These are phyloP conservation scores for Remersonia thermophila DNA, from an alignment of 2,329 filamentous ascomycete genomes.

Conservation along the genomic window DNA sequence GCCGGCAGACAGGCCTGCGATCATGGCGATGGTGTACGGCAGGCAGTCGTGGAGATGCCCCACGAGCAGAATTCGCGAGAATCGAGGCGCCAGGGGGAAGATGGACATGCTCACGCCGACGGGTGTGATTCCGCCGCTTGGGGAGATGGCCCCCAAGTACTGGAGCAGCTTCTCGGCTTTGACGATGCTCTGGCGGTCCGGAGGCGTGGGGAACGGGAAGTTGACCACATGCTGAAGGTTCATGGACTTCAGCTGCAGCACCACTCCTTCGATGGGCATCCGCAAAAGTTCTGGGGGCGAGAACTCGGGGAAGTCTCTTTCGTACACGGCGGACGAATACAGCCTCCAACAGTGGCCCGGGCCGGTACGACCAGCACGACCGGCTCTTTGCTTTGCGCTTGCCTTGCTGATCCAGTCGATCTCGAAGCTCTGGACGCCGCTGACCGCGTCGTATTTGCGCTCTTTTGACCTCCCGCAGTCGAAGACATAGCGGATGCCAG, in stretches of 20 bases:
- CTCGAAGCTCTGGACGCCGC: slow-evolving; percentile 89
- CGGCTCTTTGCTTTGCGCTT: slow-evolving; percentile 79
- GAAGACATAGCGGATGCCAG: slow-evolving; percentile 89
- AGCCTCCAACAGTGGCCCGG: slow-evolving; percentile 92
- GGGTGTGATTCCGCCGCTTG: slow-evolving; percentile 62
- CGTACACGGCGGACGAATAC: slow-evolving; percentile 90
- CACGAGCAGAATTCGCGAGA: slow-evolving; percentile 81
- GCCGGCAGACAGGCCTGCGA: slow-evolving; percentile 76
- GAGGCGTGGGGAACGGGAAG: slow-evolving; percentile 92
- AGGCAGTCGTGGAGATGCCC: slow-evolving; percentile 73
- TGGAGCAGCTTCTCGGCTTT: slow-evolving; percentile 78
- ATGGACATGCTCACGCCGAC: slow-evolving; percentile 72
- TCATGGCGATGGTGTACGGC: slow-evolving; percentile 75
- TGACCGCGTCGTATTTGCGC: slow-evolving; percentile 73
- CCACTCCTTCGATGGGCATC: slow-evolving; percentile 85
- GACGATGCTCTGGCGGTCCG: slow-evolving; percentile 60
- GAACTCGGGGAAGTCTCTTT: slow-evolving; percentile 76
- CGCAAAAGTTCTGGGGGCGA: slow-evolving; percentile 78
- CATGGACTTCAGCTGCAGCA: slow-evolving; percentile 91
- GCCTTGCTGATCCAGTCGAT: slow-evolving; percentile 97
- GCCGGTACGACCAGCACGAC: slow-evolving; percentile 88
- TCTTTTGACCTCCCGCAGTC: slow-evolving; percentile 90
- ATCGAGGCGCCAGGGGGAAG: slow-evolving; percentile 83
- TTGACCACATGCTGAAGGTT: slow-evolving; percentile 79
- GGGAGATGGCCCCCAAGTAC: slow-evolving; percentile 70